Evolutionary conservation across 352 stramenopile species (phyloP).

Genomic region (Phytophthora syringae): DNA sequence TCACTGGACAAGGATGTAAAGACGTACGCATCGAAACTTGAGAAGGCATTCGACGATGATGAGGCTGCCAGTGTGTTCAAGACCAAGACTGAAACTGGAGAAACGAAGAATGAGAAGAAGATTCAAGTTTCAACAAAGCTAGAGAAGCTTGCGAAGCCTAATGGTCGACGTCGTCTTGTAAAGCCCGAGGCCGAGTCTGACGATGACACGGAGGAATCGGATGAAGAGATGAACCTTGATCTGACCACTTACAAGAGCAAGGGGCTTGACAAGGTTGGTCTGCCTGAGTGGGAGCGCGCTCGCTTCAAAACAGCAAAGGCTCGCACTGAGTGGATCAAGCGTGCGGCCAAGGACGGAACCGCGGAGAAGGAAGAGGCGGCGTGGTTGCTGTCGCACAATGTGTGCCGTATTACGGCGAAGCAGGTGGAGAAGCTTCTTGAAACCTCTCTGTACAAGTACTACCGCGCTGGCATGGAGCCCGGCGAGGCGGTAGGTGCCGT

Average conservation of each 20-base stretch:
- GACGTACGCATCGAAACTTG: conserved; percentile 73
- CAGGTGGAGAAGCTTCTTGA: conserved; percentile 85
- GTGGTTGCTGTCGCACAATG: conserved; percentile 90
- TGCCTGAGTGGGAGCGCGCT: conserved; percentile 58
- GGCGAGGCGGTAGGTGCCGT: conserved; percentile 98
- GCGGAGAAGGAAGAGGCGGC: conserved; percentile 76
- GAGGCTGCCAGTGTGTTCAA: conserved; percentile 32
- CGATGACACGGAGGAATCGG: conserved; percentile 55
- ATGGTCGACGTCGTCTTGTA: conserved; percentile 54
- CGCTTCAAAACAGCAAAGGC: conserved; percentile 63
- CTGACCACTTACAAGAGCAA: conserved; percentile 69
- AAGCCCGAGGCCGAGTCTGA: conserved; percentile 54
- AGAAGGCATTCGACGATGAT: conserved; percentile 72
- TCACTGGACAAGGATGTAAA: conserved; percentile 67
- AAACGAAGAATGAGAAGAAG: conserved; percentile 52
- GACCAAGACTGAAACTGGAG: conserved; percentile 27
- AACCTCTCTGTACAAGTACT: conserved; percentile 85
- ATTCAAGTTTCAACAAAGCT: conserved; percentile 68
- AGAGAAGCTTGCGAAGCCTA: conserved; percentile 60
- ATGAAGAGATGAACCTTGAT: conserved; percentile 59
- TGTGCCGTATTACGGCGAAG: conserved; percentile 88
- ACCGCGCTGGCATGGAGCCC: conserved; percentile 91
- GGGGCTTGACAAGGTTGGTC: conserved; percentile 65
- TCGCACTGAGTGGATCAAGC: conserved; percentile 62
- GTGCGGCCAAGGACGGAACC: conserved; percentile 54